Evolutionary conservation across 768 basidiomycete genomes (phyloP), one percentile per base, ranked within the genome.

Genomic region (Cubamyces lactineus): DNA sequence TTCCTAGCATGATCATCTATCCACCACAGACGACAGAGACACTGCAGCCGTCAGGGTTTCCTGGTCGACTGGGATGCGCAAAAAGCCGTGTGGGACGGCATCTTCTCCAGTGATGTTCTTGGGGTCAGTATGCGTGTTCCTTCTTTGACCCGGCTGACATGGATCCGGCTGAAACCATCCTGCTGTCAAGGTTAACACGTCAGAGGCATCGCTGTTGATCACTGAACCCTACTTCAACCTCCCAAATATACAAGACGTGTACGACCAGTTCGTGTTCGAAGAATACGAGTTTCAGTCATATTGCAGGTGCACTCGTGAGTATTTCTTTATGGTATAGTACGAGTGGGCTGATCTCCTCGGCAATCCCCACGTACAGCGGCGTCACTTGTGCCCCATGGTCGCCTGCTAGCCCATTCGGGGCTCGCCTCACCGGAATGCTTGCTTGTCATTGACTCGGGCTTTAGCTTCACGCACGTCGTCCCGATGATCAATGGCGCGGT

Each of bases 181-280:
- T 23, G 34, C 19, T 42, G 24, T 38, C 39, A 66, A 96, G 94
- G 77, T 93, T 58, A 84, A 92, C 70, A 86, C 93, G 0, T 77
- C 85, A 1, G 80, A 84, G 53, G 85, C 89, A 0, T 87, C 90
- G 4, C 78, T 98, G 39, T 78, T 98, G 51, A 83, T 98, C 58
- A 97, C 96, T 5, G 96, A 98, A 75, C 94, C 96, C 5, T 93
- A 92, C 71, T 92, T 96, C 82, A 95, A 98, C 76, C 78, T 96
- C 9, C 91, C 93, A 24, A 94, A 93, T 70, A 84, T 97, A 13
- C 92, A 94, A 75, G 92, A 94, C 26, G 83, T 92, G 38, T 95
- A 96, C 69, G 96, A 98, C 72, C 94, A 98, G 74, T 91, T 98
- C 72, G 81, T 96, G 2, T 98, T 97, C 69, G 96, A 98, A 73